Conservation (phyloP, 225 moss, liverwort and hornwort genomes). For the Bryoerythrophyllum caledonicum region DNA sequence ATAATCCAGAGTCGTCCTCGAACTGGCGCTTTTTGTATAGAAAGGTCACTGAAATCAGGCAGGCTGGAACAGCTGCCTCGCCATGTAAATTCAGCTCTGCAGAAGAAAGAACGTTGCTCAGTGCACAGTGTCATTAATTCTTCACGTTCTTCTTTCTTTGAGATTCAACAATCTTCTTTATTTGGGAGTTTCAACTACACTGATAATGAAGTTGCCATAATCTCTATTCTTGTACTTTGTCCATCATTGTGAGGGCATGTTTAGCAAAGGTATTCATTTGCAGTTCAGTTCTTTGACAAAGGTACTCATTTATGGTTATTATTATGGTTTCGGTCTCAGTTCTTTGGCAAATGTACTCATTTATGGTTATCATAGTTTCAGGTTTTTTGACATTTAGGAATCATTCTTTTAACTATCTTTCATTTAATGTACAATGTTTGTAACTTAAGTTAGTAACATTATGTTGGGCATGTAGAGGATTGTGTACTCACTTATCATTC, state of each 20-base stretch:
- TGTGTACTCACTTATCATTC: conserved; percentile 36
- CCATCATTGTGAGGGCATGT: no score
- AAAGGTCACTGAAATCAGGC: conserved; percentile 31
- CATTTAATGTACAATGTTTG: background rate
- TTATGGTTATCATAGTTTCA: background rate
- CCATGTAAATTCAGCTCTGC: conserved; percentile 36
- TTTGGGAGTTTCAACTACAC: background rate
- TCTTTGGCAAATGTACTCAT: background rate
- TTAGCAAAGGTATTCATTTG: no score
- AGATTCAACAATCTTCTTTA: background rate
- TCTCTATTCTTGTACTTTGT: no score
- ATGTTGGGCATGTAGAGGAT: background rate
- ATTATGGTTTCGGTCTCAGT: no score
- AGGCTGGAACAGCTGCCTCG: conserved; percentile 3
- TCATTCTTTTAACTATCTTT: background rate
- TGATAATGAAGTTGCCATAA: no score
- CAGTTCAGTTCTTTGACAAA: background rate
- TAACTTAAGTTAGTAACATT: no score
- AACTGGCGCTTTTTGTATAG: conserved; percentile 41
- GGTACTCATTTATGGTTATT: background rate
- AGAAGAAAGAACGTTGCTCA: conserved; percentile 1
- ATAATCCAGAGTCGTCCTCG: background rate
- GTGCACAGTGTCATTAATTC: background rate
- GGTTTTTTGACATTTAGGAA: background rate
- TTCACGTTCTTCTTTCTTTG: background rate